Evolutionary conservation across 2,329 filamentous ascomycete species (phyloP), one percentile per base, ranked within the genome.

Genomic region (Trichoderma guizhouense): DNA sequence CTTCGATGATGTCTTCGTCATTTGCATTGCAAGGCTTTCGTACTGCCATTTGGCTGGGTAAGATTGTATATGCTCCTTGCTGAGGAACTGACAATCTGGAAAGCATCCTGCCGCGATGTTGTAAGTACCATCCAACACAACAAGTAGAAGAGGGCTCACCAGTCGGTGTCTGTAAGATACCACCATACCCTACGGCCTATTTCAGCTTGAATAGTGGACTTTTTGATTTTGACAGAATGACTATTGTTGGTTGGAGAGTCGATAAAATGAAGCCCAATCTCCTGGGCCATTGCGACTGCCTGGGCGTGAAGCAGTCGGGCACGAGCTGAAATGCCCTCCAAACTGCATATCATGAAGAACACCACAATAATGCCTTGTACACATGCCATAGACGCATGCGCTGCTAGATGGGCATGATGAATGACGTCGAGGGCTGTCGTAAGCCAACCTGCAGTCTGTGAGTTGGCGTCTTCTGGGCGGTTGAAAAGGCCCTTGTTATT

Each of bases 131-230:
- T 5, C 9, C 18, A 51, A 9, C 15, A 39, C 12, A 7, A 30
- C 18, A 39, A 7, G 61, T 5, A n/a, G 9, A 14, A 24, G 8
- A 8, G 6, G 14, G 43, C 77, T 74, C 71, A 82, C 83, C 81
- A 84, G 72, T 85, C 82, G 6, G 79, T 81, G 0, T 80, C 76
- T 5, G 78, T 78, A 5, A 85, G 76, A 73, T 84, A 82, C 83
- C 83, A 85, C 83, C 83, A 85, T 8, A 83, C 74, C 58, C 83
- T 78, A 21, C 83, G 77, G 53, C 81, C 83, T 34, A 82, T 78
- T 69, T 85, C 83, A 72, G 75, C 43, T 76, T 76, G 2, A 78
- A 30, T 15, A 75, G 76, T 5, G 72, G 72, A 24, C 69, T 66
- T 15, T 76, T 77, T 8, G 77, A 75, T 24, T 18, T 11, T 9